Evolutionary conservation across 805 yeast species (phyloP), one percentile per base, ranked within the genome.

Genomic region (Ogataea populi-albae): DNA sequence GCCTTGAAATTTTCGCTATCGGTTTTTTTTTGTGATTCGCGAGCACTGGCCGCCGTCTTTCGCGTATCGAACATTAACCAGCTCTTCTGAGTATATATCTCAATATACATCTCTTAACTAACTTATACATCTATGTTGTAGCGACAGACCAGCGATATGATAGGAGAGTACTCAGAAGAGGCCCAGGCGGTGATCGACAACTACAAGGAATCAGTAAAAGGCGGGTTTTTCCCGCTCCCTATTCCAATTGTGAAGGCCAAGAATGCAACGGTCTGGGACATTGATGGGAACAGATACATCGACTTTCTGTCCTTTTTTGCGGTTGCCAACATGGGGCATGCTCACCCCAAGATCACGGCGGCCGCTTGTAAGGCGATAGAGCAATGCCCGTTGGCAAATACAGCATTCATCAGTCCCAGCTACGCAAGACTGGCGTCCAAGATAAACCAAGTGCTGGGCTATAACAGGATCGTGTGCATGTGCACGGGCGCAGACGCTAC

Each of bases 321-420:
- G 8, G 60, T 52, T 14, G 50, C 42, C n/a, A 55, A 55, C 34
- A 53, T 54, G 60, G 60, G 60, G 4, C 60, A 55, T 28, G 31
- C 47, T 4, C 57, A 55, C 34, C 58, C 60, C 4, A 53, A 52
- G 32, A 55, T 55, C 21, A 52, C 52, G 9, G 45, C 46, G 15
- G 60, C 60, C 4, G 43, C 53, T 10, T 42, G 47, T 22, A 43
- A 48, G 9, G 57, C 57, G 8, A 32, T 47, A 14, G 35, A 42
- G 19, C 39, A 40, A 6, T 37, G 51, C 17, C 42, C 55, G 3
- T 26, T 53, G 35, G 44, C 46, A 7, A 52, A 52, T 32, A 49
- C 54, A 4, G 47, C 56, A 10, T 29, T 48, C 23, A 35, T 47
- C 20, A 50, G 40, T 28, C 54, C 51, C n/a, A 45, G 54, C 22